Percentiles rank a stretch among this genome's conserved stretches.
phyloP scores from a whole-genome alignment of 164 flowering plant genomes.

The Echeveria elegans region DNA sequence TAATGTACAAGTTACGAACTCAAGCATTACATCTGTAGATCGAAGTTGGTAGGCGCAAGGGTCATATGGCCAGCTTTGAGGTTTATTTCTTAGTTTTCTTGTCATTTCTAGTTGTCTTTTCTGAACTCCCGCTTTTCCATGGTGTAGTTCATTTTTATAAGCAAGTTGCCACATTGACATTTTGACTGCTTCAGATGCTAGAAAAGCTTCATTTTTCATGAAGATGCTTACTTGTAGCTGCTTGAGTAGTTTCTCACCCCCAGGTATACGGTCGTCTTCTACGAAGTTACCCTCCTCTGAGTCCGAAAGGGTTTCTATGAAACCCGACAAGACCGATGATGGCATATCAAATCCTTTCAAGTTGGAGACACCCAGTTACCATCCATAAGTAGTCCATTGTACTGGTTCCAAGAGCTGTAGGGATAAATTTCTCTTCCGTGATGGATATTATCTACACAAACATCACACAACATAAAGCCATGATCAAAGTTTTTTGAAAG shows the following conservation, averaged over 20 bases:
- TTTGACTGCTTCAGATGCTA: constrained; percentile 75
- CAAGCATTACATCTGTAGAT: too few species aligned
- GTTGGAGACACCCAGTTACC: constrained; percentile 80
- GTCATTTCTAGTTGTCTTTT: constrained; percentile 78
- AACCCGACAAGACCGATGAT: constrained; percentile 39
- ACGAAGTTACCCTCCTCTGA: constrained; percentile 24
- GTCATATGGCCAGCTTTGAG: not conserved
- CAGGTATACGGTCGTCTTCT: constrained; percentile 53
- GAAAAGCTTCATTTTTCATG: constrained; percentile 35
- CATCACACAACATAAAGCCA: not conserved
- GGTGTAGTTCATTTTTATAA: constrained; percentile 70
- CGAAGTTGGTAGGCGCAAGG: too few species aligned
- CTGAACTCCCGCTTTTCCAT: constrained; percentile 60
- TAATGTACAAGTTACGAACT: too few species aligned
- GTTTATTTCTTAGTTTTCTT: constrained; percentile 34
- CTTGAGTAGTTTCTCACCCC: constrained; percentile 40
- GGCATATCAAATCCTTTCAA: constrained; percentile 22
- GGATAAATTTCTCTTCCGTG: constrained; percentile 45
- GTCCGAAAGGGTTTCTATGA: constrained; percentile 16
- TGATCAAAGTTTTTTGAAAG: not conserved
- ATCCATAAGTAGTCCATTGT: constrained; percentile 54
- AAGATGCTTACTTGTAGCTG: constrained; percentile 61
- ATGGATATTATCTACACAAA: constrained; percentile 46
- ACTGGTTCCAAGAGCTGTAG: constrained; percentile 53
- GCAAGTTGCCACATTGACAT: constrained; percentile 65